Percentiles rank a stretch among this genome's conserved stretches.
Conservation (phyloP, 148 eudicot genomes). For the Persicaria tinctoria region DNA sequence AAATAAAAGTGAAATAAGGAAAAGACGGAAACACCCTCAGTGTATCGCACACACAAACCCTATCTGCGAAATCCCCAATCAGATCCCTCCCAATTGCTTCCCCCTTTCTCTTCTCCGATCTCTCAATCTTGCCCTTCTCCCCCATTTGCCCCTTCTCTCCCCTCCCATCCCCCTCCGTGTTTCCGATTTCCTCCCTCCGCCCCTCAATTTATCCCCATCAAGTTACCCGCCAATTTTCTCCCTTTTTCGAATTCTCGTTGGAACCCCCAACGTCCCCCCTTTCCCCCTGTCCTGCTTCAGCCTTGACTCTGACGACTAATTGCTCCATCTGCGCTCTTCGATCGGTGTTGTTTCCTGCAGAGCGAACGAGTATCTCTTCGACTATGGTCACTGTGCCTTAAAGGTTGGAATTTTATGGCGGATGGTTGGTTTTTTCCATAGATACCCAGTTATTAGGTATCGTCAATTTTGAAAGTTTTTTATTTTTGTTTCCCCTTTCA, state of each 20-base stretch:
- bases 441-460: not conserved
- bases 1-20: not conserved
- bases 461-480: not conserved
- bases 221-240: conserved; percentile 49
- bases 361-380: not conserved
- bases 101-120: conserved; percentile 17
- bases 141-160: conserved; percentile 17
- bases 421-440: not conserved
- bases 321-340: not conserved
- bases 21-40: conserved; percentile 36
- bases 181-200: conserved; percentile 19
- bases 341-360: not conserved
- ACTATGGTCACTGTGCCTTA: too few relatives aligned
- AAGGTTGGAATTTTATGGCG: not conserved
- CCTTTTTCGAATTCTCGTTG: conserved; percentile 32
- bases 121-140: conserved; percentile 18
- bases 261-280: not conserved
- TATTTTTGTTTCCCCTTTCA: not conserved
- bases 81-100: conserved; percentile 24
- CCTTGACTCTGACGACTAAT: not conserved
- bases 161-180: conserved; percentile 17
- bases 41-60: conserved; percentile 17
- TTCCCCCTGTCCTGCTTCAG: not conserved
- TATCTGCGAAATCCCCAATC: conserved; percentile 45
- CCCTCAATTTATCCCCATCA: not conserved